Conservation (phyloP, 768 basidiomycete species). For the Auricularia cornea region DNA sequence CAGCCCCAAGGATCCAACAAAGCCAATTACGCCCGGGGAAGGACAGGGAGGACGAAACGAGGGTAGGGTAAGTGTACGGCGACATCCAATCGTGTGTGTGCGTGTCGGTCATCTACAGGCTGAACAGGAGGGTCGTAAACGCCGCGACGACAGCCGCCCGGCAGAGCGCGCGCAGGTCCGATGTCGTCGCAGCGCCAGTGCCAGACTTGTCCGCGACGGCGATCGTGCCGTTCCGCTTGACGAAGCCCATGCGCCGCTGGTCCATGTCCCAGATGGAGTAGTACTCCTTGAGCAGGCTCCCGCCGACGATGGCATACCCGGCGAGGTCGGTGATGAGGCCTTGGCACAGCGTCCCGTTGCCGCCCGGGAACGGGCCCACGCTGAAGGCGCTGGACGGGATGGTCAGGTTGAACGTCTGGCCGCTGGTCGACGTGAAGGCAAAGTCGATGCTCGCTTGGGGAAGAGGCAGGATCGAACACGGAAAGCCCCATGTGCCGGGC, state of each 20-base stretch:
- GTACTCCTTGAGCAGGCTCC: slow-evolving; percentile 50
- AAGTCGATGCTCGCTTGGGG: slow-evolving; percentile 46
- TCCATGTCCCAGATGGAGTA: slow-evolving; percentile 53
- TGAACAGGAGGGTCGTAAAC: too few relatives aligned
- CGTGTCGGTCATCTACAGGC: too few relatives aligned
- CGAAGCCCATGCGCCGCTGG: slow-evolving; percentile 43
- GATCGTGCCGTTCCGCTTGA: neutral
- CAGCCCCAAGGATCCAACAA: too few relatives aligned
- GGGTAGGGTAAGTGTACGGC: too few relatives aligned
- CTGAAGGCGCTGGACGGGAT: slow-evolving; percentile 51
- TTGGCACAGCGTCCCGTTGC: slow-evolving; percentile 39
- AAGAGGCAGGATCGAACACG: slow-evolving; percentile 37
- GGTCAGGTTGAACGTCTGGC: slow-evolving; percentile 44
- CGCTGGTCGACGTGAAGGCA: slow-evolving; percentile 40
- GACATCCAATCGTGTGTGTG: too few relatives aligned
- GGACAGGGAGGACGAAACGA: too few relatives aligned
- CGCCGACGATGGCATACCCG: slow-evolving; percentile 39
- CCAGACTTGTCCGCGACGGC: neutral
- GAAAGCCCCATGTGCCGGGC: slow-evolving; percentile 47
- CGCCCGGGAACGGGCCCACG: slow-evolving; percentile 47
- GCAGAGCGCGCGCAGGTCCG: too few relatives aligned
- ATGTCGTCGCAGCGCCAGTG: neutral
- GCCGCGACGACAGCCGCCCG: too few relatives aligned
- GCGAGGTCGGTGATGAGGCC: slow-evolving; percentile 52
- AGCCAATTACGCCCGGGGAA: too few relatives aligned